Base-by-base conservation (phyloP, 306 rosid species). In the Prosopis cineraria region DNA sequence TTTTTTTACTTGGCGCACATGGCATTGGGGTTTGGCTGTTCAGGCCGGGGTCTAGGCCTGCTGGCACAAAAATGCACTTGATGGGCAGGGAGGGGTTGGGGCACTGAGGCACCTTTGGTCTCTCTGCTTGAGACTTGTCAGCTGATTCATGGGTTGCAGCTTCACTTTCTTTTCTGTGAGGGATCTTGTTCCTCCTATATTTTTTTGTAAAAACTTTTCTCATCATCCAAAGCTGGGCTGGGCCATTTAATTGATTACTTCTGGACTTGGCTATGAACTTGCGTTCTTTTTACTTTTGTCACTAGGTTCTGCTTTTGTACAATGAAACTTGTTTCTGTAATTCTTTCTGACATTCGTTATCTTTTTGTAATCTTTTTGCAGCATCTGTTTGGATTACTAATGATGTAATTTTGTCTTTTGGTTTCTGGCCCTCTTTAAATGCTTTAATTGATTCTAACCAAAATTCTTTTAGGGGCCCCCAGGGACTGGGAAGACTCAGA, bases 401-500 rank as follows among this genome's bases (percentile, higher is more conserved):
- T 50, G 43, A 45, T 58, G 67, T 45, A 47, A 72, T n/a, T 52
- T 53, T 30, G 27, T 66, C 33, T 55, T 25, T 68, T 11, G 16
- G 56, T 55, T 22, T 22, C 55, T 73, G 60, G 59, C n/a, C 37
- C 76, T 64, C 36, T 64, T 19, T 7, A 4, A 64, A 58, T 39
- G 3, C 27, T 59, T 53, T 59, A 55, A 45, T 83, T 68, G 83
- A 70, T 56, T 53, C 87, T 90, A 84, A 89, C 68, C 73, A 48
- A 56, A 60, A 72, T 76, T 50, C 82, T 84, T 87, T 76, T 83
- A 94, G 98, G 98, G 98, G 10, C 98, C 98, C 82, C 98, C 98
- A 81, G 97, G 98, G 78, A 94, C 98, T 68, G 98, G 97, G 78
- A 94, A 94, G 85, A 94, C 98, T 73, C 96, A 94, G 74, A 90